Evolutionary conservation across 75 land plant species (phyloP).

Genomic region (Picea glauca): DNA sequence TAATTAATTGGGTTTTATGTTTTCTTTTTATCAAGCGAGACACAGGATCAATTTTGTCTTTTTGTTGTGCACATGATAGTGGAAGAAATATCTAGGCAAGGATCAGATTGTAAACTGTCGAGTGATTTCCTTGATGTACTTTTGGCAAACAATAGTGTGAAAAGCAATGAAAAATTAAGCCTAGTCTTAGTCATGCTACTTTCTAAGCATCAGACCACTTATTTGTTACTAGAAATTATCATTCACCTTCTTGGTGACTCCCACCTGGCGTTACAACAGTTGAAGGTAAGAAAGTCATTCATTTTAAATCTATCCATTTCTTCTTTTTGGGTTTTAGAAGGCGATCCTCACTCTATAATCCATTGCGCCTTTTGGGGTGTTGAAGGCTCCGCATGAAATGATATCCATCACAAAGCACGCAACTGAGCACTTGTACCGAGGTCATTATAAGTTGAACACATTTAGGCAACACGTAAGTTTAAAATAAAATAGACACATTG

Average conservation of each 20-base stretch:
- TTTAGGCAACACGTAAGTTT: constrained; percentile 38
- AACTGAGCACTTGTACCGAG: constrained; percentile 30
- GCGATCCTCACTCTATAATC: background rate
- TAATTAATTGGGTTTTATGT: no score
- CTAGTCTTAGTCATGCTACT: constrained; percentile 46
- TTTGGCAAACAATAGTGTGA: constrained; percentile 16
- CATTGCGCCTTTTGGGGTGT: background rate
- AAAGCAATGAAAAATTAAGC: constrained; percentile 44
- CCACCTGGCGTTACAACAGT: constrained; percentile 26
- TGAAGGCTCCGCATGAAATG: constrained; percentile 38
- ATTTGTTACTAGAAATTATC: constrained; percentile 31
- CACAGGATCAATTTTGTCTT: constrained; percentile 19
- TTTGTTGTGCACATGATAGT: constrained; percentile 36
- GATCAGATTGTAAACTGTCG: background rate
- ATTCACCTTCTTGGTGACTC: constrained; percentile 40
- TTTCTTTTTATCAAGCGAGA: constrained; percentile 33
- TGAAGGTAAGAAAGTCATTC: constrained; percentile 25
- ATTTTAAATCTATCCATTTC: no score
- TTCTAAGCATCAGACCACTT: constrained; percentile 60
- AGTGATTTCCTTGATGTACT: constrained; percentile 53
- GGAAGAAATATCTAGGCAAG: constrained; percentile 19
- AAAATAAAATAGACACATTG: background rate
- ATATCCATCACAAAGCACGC: constrained; percentile 27
- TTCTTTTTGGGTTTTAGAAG: no score
- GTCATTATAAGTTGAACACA: constrained; percentile 57